phyloP scores from a whole-genome alignment of 768 basidiomycete genomes.

The Tylopilus rubrobrunneus region DNA sequence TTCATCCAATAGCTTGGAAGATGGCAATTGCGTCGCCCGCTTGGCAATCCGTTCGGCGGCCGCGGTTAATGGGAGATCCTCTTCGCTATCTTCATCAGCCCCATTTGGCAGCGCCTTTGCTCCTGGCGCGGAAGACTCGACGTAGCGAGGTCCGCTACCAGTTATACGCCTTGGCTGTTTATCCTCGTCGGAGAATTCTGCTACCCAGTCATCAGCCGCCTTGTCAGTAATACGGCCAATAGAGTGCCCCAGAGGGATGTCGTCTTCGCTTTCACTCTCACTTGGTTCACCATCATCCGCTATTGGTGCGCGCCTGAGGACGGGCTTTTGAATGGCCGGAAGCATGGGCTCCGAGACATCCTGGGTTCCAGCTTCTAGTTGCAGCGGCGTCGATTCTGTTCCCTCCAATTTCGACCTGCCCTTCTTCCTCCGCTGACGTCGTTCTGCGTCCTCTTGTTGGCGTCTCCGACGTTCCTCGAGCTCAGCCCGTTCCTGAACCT shows the following conservation, averaged over 20 bases:
- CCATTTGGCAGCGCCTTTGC: background rate
- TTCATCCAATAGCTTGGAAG: conserved; percentile 31
- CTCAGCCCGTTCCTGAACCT: conserved; percentile 60
- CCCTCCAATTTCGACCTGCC: conserved; percentile 46
- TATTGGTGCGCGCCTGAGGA: conserved; percentile 28
- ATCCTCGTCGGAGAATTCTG: conserved; percentile 63
- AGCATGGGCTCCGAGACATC: conserved; percentile 27
- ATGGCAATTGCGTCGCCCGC: conserved; percentile 35
- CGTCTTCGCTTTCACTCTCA: conserved; percentile 45
- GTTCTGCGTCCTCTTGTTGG: conserved; percentile 45
- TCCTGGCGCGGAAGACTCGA: conserved; percentile 7
- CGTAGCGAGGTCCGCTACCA: conserved; percentile 54
- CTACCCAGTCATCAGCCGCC: conserved; percentile 39
- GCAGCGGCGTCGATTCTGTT: conserved; percentile 29
- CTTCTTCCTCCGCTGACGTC: conserved; percentile 34
- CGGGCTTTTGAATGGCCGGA: conserved; percentile 34
- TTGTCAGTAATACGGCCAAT: conserved; percentile 18
- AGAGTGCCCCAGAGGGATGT: conserved; percentile 21
- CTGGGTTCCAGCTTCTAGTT: conserved; percentile 34
- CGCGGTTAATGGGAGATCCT: conserved; percentile 73
- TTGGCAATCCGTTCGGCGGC: conserved; percentile 54
- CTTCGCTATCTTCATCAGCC: conserved; percentile 59
- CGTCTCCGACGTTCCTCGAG: conserved; percentile 46
- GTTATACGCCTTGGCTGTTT: conserved; percentile 50
- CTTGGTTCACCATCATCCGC: conserved; percentile 42